A percentile compares a stretch with the other conserved stretches of the same genome.
phyloP scores from a whole-genome alignment of 2,329 filamentous ascomycete genomes.

The Geoglossum cookeanum region DNA sequence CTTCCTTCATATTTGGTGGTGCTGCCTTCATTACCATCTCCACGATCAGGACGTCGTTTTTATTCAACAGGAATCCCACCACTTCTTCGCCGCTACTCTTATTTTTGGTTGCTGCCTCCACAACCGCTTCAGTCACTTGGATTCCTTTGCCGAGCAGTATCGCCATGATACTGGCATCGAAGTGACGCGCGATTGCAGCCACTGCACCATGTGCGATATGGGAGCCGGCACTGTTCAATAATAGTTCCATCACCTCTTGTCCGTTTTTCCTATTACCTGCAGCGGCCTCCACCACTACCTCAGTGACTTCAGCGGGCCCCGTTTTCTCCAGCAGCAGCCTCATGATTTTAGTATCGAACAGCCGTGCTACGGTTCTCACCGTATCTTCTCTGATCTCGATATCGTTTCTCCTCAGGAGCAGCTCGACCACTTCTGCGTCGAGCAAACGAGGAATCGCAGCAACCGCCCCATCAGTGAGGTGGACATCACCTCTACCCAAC shows the following conservation, averaged over 20 bases:
- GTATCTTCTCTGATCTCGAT: neutral
- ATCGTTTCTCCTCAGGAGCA: neutral
- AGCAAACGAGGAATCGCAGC: neutral
- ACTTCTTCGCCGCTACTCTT: neutral
- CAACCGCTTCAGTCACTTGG: neutral
- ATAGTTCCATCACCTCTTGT: neutral
- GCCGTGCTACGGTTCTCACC: neutral
- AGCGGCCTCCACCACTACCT: neutral
- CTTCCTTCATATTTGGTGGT: neutral
- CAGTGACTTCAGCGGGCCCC: neutral
- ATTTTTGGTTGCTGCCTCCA: neutral
- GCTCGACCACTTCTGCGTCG: neutral
- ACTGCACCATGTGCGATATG: too few relatives aligned
- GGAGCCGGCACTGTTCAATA: neutral
- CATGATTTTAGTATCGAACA: neutral
- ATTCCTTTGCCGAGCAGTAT: too few relatives aligned
- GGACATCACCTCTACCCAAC: neutral
- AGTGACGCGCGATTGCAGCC: too few relatives aligned
- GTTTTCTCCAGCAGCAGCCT: neutral
- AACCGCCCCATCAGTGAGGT: neutral
- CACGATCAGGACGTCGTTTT: neutral
- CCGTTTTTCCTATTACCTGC: neutral
- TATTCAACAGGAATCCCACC: neutral
- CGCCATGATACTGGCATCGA: too few relatives aligned
- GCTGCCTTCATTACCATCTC: neutral